Evolutionary conservation across 2,329 filamentous ascomycete genomes (phyloP).

Genomic region (Cryphonectria nitschkei): DNA sequence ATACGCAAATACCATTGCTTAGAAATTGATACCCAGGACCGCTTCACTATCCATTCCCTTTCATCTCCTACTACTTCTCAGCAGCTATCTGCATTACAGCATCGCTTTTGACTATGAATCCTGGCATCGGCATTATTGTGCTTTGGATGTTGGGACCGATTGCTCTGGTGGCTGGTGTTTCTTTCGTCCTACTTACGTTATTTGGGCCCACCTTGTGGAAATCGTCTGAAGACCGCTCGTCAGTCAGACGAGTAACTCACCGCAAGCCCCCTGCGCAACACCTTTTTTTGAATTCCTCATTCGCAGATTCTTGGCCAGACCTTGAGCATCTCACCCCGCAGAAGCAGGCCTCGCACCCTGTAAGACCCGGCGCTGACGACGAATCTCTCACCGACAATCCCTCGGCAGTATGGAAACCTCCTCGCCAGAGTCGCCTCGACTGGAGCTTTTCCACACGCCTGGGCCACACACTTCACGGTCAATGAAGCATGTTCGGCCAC

Average conservation of each 20-base stretch:
- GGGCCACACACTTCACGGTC: conserved; percentile 12
- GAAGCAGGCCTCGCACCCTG: not conserved
- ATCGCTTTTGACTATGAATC: conserved; percentile 29
- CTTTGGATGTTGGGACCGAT: conserved; percentile 24
- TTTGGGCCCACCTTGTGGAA: not conserved
- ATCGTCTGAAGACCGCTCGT: not conserved
- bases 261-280: not conserved
- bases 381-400: conserved; percentile 12
- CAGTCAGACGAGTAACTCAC: not conserved
- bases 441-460: conserved; percentile 39
- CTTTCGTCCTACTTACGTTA: conserved; percentile 24
- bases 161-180: conserved; percentile 21
- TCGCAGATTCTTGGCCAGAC: conserved; percentile 41
- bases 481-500: conserved; percentile 44
- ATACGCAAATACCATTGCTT: conserved; percentile 14
- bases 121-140: conserved; percentile 17
- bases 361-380: not conserved
- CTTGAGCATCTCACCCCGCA: conserved; percentile 34
- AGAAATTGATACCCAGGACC: conserved; percentile 29
- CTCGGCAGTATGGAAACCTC: conserved; percentile 41
- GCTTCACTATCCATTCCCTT: conserved; percentile 8
- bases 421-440: conserved; percentile 34
- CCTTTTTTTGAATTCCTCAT: not conserved
- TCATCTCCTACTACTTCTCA: conserved; percentile 12
- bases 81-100: conserved; percentile 15